phyloP scores from a whole-genome alignment of 331 rosid genomes.

The Quercus lobata region DNA sequence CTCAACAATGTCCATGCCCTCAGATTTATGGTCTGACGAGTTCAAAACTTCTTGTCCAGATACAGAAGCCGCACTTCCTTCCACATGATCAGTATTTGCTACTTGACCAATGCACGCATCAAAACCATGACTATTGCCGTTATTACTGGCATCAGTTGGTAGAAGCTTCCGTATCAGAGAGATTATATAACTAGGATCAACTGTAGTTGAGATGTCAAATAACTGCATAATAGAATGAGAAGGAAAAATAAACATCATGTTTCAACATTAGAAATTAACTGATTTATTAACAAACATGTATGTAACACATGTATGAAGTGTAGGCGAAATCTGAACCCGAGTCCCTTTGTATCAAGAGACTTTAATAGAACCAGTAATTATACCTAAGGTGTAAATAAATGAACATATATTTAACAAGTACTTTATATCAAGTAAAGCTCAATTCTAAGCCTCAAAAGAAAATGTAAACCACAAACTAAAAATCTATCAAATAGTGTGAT shows the following conservation, averaged over 20 bases:
- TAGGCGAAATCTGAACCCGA: too few relatives aligned
- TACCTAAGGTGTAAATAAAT: background rate
- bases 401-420: background rate
- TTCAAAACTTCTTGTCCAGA: conserved; percentile 2
- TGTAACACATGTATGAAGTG: too few relatives aligned
- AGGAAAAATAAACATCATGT: background rate
- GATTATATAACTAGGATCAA: conserved; percentile 86
- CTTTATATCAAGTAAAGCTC: background rate
- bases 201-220: conserved; percentile 85
- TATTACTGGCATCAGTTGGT: conserved; percentile 34
- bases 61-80: conserved; percentile 22
- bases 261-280: background rate
- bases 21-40: conserved; percentile 17
- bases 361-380: background rate
- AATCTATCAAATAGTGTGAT: background rate
- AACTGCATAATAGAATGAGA: conserved; percentile 40
- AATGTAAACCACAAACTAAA: background rate
- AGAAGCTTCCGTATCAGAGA: conserved; percentile 84
- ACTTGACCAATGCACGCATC: conserved; percentile 18
- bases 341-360: too few relatives aligned
- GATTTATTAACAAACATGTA: too few relatives aligned
- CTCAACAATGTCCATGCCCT: conserved; percentile 45
- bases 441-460: background rate
- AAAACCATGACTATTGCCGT: background rate
- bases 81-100: conserved; percentile 8